phyloP scores from a whole-genome alignment of 1,139 yeast species.

The Saccharomycopsis hybrid region DNA sequence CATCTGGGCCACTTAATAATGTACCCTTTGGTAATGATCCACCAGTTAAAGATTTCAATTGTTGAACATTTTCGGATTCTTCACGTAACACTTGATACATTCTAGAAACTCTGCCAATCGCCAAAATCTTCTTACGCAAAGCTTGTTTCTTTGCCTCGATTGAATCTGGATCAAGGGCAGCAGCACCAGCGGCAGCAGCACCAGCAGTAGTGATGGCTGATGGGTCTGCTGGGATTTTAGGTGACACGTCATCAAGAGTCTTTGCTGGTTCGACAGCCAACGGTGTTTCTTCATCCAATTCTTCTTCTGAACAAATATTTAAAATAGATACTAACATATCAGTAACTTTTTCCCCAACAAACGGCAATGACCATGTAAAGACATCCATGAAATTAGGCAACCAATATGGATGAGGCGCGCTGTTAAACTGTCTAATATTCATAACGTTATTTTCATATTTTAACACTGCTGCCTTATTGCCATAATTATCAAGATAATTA shows the following conservation, averaged over 20 bases:
- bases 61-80: conserved; percentile 83
- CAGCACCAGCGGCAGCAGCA: conserved; percentile 6
- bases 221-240: conserved; percentile 12
- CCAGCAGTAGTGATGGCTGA: not conserved
- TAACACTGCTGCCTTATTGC: conserved; percentile 92
- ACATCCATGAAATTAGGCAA: conserved; percentile 97
- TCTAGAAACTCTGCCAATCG: conserved; percentile 90
- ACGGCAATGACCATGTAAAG: conserved; percentile 95
- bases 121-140: conserved; percentile 81
- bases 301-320: conserved; percentile 94
- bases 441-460: conserved; percentile 87
- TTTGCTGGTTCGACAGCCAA: conserved; percentile 28
- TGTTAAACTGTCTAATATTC: conserved; percentile 92
- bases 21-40: conserved; percentile 84
- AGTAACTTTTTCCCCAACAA: conserved; percentile 94
- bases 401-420: conserved; percentile 96
- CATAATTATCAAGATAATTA: conserved; percentile 86
- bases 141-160: conserved; percentile 42
- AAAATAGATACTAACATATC: conserved; percentile 88
- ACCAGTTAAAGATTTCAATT: conserved; percentile 62
- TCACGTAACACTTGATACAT: conserved; percentile 88
- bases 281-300: conserved; percentile 69
- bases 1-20: conserved; percentile 75
- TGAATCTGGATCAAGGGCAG: conserved; percentile 25
- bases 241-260: conserved; percentile 25